A percentile compares a stretch with the other conserved stretches of the same genome.
These are phyloP conservation scores for Rosa rugosa DNA, from an alignment of 306 rosid species.

Conservation along the genomic window DNA sequence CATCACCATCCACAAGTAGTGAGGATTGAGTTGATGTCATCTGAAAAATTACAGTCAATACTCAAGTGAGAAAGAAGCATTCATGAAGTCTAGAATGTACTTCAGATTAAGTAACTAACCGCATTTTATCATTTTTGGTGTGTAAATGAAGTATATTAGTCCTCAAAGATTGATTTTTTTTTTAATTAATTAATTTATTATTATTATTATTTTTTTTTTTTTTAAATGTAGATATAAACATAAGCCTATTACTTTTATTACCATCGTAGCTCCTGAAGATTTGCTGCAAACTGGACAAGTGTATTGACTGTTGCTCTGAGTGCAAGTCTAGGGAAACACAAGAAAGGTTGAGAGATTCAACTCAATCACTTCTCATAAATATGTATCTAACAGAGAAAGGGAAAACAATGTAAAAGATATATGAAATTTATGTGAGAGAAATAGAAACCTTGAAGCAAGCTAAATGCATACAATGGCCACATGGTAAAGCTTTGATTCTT, in stretches of 20 bases:
- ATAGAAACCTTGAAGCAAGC: slow-evolving; percentile 76
- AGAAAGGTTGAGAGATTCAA: slow-evolving; percentile 20
- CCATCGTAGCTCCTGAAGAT: slow-evolving; percentile 72
- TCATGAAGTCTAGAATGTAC: neutral
- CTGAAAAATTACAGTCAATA: neutral
- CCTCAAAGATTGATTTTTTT: neutral
- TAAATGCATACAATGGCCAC: slow-evolving; percentile 92
- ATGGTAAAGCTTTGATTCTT: slow-evolving; percentile 79
- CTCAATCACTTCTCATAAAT: slow-evolving; percentile 13
- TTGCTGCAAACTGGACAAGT: slow-evolving; percentile 85
- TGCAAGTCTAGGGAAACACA: slow-evolving; percentile 56
- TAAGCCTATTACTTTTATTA: slow-evolving; percentile 20
- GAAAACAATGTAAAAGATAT: neutral
- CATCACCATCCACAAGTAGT: neutral
- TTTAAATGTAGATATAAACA: neutral
- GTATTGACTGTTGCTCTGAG: slow-evolving; percentile 64
- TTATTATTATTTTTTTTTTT: too few relatives aligned
- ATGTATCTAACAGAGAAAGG: neutral
- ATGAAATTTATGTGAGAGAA: slow-evolving; percentile 1
- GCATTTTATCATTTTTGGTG: neutral
- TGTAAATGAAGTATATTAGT: neutral
- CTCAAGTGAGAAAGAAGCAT: neutral
- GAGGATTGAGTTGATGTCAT: slow-evolving; percentile 17
- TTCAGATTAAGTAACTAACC: neutral
- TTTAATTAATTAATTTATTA: too few relatives aligned